Evolutionary conservation across 75 land plant species (phyloP), one percentile per base, ranked within the genome.

Genomic region (Isoetes taiwanensis): DNA sequence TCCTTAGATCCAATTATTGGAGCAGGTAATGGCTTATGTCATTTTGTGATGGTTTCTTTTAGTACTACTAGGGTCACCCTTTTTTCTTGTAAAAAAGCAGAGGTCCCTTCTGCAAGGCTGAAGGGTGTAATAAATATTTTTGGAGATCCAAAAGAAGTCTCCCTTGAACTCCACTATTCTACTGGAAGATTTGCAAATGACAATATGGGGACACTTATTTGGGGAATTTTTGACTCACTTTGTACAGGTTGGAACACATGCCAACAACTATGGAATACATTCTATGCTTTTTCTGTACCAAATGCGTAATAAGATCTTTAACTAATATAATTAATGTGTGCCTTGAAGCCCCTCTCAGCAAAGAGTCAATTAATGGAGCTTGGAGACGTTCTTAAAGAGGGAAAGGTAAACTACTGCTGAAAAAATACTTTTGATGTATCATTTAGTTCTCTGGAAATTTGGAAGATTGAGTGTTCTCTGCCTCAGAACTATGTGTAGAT

Each of bases 151-250:
- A 62, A 60, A 56, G 62, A 62, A 14, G 32, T 62, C 2, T 28
- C 32, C 30, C 62, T 62, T 16, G 10, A 20, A 20, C 28, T 62
- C 24, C 61, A 62, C 26, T 12, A 31, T 31, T 56, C 40, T 20
- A 52, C 30, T 11, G 64, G 64, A n/a, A 59, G 63, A 25, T 37
- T 59, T 30, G 64, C 64, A 54, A 62, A 27, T 55, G 64, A 62
- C 32, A 41, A 59, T 24, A 41, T 62, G 3, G 64, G 64, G 19
- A 41, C 64, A 30, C 40, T 62, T 27, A 60, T 60, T 17, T 57
- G 43, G 64, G 64, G 54, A 28, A 31, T 62, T 24, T 62, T 37
- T 54, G 64, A 62, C 27, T 35, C 59, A 24, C 35, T 42, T 33
- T 31, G 16, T 26, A 21, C 35, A 57, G 59, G 59, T 57, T 3